A percentile compares a stretch with the other conserved stretches of the same genome.
These are phyloP conservation scores for Backusella circina DNA, from an alignment of 192 early-diverging fungal species.

Conservation along the genomic window DNA sequence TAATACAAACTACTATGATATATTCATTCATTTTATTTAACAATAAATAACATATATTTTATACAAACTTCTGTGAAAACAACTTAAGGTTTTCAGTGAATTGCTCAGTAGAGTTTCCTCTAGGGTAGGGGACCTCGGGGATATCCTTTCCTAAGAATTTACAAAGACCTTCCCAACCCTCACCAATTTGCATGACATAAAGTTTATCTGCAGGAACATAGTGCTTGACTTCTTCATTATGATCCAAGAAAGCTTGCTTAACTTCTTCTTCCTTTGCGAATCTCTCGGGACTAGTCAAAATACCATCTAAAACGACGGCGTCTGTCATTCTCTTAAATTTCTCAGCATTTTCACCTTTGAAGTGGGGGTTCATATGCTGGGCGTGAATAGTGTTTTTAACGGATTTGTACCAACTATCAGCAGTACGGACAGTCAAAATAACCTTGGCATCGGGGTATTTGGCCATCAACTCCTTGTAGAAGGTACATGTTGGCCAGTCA, in stretches of 20 bases:
- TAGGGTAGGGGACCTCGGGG: constrained; percentile 7
- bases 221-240: constrained; percentile 9
- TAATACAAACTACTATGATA: background rate
- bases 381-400: background rate
- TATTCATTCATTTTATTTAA: background rate
- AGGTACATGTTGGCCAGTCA: constrained; percentile 22
- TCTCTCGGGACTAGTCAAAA: background rate
- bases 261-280: constrained; percentile 9
- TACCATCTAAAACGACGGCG: background rate
- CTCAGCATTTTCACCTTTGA: background rate
- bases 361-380: background rate
- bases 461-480: constrained; percentile 20
- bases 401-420: constrained; percentile 24
- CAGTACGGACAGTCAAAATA: constrained; percentile 10
- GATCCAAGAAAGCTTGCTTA: background rate
- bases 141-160: background rate
- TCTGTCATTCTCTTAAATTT: background rate
- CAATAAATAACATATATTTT: background rate
- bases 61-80: background rate
- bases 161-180: constrained; percentile 10
- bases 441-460: constrained; percentile 27
- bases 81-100: background rate
- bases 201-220: background rate
- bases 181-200: constrained; percentile 4
- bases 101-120: background rate